A percentile compares a stretch with the other conserved stretches of the same genome.
phyloP scores from a whole-genome alignment of 2,329 filamentous ascomycete species.

The Metarhizium sp. region DNA sequence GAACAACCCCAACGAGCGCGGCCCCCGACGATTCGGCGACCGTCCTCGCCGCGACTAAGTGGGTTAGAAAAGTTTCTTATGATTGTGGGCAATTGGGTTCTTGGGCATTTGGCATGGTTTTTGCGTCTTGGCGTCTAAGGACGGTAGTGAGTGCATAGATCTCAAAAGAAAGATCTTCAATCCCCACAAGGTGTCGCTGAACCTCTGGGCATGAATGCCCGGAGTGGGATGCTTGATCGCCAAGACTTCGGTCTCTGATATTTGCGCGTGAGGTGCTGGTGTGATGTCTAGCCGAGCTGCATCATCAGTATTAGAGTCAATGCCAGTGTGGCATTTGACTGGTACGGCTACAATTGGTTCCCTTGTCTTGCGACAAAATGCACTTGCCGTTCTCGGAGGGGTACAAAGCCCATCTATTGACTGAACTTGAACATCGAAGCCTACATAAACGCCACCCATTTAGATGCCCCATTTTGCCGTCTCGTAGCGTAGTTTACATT shows the following conservation, averaged over 20 bases:
- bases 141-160: conserved; percentile 50
- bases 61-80: conserved; percentile 3
- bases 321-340: no score
- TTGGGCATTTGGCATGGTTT: conserved; percentile 33
- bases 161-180: conserved; percentile 48
- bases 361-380: background rate
- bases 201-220: conserved; percentile 41
- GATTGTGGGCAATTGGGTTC: conserved; percentile 27
- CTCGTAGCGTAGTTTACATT: background rate
- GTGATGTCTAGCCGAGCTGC: background rate
- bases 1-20: conserved; percentile 75
- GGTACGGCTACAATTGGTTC: background rate
- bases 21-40: conserved; percentile 66
- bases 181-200: conserved; percentile 82
- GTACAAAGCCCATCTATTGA: background rate
- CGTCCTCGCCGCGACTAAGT: conserved; percentile 32
- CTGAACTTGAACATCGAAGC: background rate
- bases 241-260: conserved; percentile 31
- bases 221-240: conserved; percentile 86
- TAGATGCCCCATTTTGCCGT: background rate
- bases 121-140: conserved; percentile 46
- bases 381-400: background rate
- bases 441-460: background rate
- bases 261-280: background rate
- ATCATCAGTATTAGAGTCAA: no score